Evolutionary conservation across 2,329 filamentous ascomycete species (phyloP).

Genomic region (Diaporthe sp.): DNA sequence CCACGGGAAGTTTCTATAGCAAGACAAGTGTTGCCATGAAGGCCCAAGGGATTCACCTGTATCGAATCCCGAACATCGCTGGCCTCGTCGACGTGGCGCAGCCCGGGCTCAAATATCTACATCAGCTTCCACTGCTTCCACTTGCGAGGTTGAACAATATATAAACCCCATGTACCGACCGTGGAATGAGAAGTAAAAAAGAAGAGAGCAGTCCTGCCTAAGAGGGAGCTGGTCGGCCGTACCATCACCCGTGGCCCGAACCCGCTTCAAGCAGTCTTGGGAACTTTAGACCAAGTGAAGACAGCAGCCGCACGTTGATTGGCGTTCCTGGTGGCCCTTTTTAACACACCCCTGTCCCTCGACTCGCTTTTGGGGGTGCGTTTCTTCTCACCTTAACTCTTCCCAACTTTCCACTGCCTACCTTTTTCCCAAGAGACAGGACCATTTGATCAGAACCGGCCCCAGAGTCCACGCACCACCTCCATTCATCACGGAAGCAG

Average conservation of each 20-base stretch:
- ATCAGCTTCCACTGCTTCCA: background rate
- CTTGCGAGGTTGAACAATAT: background rate
- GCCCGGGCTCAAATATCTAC: background rate
- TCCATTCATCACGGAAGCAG: background rate
- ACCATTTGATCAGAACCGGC: conserved; percentile 20
- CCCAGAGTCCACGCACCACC: conserved; percentile 17
- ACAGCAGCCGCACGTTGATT: conserved; percentile 36
- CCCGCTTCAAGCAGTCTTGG: conserved; percentile 6
- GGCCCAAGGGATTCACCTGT: background rate
- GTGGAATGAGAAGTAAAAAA: background rate
- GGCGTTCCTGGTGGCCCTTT: conserved; percentile 31
- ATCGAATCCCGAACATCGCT: background rate
- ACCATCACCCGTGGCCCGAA: background rate
- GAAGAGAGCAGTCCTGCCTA: background rate
- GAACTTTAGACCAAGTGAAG: conserved; percentile 21
- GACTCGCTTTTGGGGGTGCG: conserved; percentile 38
- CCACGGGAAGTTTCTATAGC: background rate
- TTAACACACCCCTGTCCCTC: conserved; percentile 36
- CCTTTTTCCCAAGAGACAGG: conserved; percentile 27
- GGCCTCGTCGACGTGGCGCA: background rate
- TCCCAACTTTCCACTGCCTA: conserved; percentile 38
- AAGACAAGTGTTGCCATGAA: background rate
- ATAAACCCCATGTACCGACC: background rate
- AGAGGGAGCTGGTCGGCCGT: background rate
- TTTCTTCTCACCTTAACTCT: conserved; percentile 36